Base-by-base conservation (phyloP, 176 grass and related monocot species). In the Echinochloa phyllopogon region DNA sequence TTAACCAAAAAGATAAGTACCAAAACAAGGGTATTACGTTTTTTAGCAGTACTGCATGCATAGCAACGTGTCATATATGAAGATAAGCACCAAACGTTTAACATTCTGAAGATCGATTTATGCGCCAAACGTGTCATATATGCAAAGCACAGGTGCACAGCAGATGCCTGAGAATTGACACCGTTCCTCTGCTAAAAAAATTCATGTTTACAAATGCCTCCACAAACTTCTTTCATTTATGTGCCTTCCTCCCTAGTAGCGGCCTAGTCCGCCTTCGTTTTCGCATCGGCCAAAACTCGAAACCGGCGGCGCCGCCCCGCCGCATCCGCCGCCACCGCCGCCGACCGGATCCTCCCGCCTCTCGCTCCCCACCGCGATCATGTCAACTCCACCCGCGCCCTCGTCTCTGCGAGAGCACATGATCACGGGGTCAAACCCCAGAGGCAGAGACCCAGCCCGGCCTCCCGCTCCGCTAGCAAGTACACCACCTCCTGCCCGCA, bases 361-460 rank as follows among this genome's bases (percentile, higher is more conserved):
- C 72, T 57, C 75, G 6, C 53, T 20, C 56, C 48, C 81, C 65
- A 8, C 56, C 67, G 25, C 41, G 44, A 75, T 13, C 72, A n/a
- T 65, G 79, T 69, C 65, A 81, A 69, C 79, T 20, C 65, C 49
- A 57, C 74, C 74, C 41, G 51, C 51, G 6, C 37, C 65, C 77
- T 85, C 83, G 87, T 89, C 87, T 29, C 76, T 62, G 60, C 74
- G 21, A 51, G 36, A 60, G 49, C 52, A 53, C 69, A 53, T 43
- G 49, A 56, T 69, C 79, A 39, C 77, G 49, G 49, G 71, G 83
- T 76, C 88, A 89, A 86, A 69, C 55, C 59, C 75, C 36, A 77
- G 48, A 53, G 27, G 48, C 72, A 74, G 27, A 60, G 29, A 75
- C 65, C n/a, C 75, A 73, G 52, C 21, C n/a, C n/a, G n/a, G n/a